Percentiles rank a stretch among this genome's conserved stretches.
Conservation (phyloP, 2,329 filamentous ascomycete genomes). For the Alternaria ventricosa region DNA sequence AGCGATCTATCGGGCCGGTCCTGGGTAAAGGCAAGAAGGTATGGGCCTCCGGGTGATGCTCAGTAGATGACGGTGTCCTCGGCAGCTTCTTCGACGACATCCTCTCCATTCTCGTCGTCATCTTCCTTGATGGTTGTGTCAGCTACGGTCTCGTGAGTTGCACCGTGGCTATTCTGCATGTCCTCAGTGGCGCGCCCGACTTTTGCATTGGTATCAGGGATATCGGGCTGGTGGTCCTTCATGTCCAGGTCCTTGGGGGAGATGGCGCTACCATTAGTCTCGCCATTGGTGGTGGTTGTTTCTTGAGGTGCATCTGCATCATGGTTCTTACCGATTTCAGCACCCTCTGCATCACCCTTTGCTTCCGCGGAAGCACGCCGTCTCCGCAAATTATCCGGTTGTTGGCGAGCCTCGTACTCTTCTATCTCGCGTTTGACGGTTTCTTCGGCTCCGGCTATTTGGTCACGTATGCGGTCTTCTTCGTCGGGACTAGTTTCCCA, state of each 20-base stretch:
- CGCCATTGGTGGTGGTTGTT: slow-evolving; percentile 28
- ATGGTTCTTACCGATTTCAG: slow-evolving; percentile 32
- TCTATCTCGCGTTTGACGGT: slow-evolving; percentile 69
- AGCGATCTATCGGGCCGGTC: neutral
- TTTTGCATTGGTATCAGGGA: slow-evolving; percentile 24
- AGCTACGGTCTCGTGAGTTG: slow-evolving; percentile 35
- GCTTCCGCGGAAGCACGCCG: slow-evolving; percentile 18
- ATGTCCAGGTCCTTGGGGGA: slow-evolving; percentile 32
- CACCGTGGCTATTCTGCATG: slow-evolving; percentile 23
- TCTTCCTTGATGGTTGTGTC: slow-evolving; percentile 52
- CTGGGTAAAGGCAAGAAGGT: neutral
- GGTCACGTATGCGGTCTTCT: slow-evolving; percentile 72
- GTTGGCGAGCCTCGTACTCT: slow-evolving; percentile 62
- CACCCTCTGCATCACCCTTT: slow-evolving; percentile 23
- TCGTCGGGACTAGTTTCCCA: slow-evolving; percentile 76
- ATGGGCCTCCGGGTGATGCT: slow-evolving; percentile 28
- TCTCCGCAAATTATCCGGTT: slow-evolving; percentile 36
- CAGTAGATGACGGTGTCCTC: slow-evolving; percentile 94
- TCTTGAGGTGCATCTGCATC: slow-evolving; percentile 28
- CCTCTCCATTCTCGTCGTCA: slow-evolving; percentile 75
- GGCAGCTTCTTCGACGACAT: slow-evolving; percentile 76
- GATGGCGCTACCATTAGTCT: slow-evolving; percentile 31
- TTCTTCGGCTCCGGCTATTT: slow-evolving; percentile 70
- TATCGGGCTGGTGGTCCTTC: slow-evolving; percentile 31
- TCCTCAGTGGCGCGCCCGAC: slow-evolving; percentile 19